A percentile compares a stretch with the other conserved stretches of the same genome.
These are phyloP conservation scores for Lojkania enalia DNA, from an alignment of 2,329 filamentous ascomycete genomes.

Conservation along the genomic window DNA sequence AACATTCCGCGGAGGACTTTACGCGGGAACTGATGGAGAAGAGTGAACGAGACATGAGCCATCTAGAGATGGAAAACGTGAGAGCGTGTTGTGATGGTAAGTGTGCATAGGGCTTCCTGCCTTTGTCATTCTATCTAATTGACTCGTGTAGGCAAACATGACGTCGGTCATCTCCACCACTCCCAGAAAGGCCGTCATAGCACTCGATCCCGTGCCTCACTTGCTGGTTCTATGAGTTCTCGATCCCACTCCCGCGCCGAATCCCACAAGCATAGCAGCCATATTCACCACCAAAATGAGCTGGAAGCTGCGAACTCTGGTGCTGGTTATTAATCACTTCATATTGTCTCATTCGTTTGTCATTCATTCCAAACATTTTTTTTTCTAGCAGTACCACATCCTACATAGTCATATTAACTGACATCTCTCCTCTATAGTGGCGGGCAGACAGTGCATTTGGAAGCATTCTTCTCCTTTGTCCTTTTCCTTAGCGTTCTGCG, in stretches of 20 bases:
- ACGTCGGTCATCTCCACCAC: conserved; percentile 52
- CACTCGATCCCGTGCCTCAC: conserved; percentile 30
- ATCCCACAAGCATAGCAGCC: conserved; percentile 25
- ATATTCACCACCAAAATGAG: conserved; percentile 27
- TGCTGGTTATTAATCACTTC: conserved; percentile 27
- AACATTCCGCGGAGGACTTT: conserved; percentile 79
- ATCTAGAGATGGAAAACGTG: conserved; percentile 95
- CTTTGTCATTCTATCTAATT: conserved; percentile 17
- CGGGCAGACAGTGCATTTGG: conserved; percentile 14
- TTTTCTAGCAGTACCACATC: conserved; percentile 17
- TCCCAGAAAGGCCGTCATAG: conserved; percentile 38
- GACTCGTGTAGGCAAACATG: conserved; percentile 49
- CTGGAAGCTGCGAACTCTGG: conserved; percentile 30
- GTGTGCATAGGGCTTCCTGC: conserved; percentile 37
- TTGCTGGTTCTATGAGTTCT: conserved; percentile 40
- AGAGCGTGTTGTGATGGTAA: conserved; percentile 96
- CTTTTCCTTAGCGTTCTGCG: conserved; percentile 30
- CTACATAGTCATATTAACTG: conserved; percentile 33
- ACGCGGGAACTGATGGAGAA: conserved; percentile 72
- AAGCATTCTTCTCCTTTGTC: conserved; percentile 38
- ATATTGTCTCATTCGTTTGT: conserved; percentile 11
- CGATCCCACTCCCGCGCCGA: conserved; percentile 35
- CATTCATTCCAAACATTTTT: conserved; percentile 14
- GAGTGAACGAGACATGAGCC: conserved; percentile 74
- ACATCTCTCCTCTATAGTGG: conserved; percentile 35